Evolutionary conservation across 345 rosid genomes (phyloP), one percentile per base, ranked within the genome.

Genomic region (Hevea brasiliensis): DNA sequence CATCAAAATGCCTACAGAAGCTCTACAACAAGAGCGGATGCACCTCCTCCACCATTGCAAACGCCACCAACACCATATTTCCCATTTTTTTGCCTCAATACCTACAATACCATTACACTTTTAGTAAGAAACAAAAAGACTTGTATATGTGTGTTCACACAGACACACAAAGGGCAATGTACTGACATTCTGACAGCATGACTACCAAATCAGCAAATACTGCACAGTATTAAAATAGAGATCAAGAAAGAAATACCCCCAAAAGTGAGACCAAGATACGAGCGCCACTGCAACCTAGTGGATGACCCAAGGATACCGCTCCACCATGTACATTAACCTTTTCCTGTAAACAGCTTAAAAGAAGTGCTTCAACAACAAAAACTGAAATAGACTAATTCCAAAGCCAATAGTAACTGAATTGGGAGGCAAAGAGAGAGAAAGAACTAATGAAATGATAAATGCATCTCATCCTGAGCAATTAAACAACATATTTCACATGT

Each of bases 21-120:
- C 90, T 93, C 97, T 70, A 93, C 70, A 65, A 93, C 90, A 24
- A 96, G 86, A 18, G 97, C 91, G 3, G 98, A 96, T 76, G 97
- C 99, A 77, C 97, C 97, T 45, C 99, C 98, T 59, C 97, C 97
- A 15, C 99, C 98, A 23, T 96, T 96, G 92, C 99, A 96, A 71
- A 96, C 91, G 32, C 92, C 98, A 65, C 88, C 97, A 56, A 93
- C 94, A 41, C 98, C 99, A 10, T 85, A 85, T 81, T 88, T 92
- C 37, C 91, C 96, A 6, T 82, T 87, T 83, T 80, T 91, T 84
- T 86, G 86, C 89, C 67, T 92, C 78, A 95, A 80, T 63, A 93
- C 90, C 98, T 94, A 68, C 67, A 79, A 56, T 23, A 20, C 4
- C 61, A 68, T 7, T 15, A 15, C 54, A 14, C 9, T 64, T 51